Percentiles rank a stretch among this genome's conserved stretches.
These are phyloP conservation scores for Pseudogymnoascus sp. DNA, from an alignment of 2,329 filamentous ascomycete genomes.

Conservation along the genomic window DNA sequence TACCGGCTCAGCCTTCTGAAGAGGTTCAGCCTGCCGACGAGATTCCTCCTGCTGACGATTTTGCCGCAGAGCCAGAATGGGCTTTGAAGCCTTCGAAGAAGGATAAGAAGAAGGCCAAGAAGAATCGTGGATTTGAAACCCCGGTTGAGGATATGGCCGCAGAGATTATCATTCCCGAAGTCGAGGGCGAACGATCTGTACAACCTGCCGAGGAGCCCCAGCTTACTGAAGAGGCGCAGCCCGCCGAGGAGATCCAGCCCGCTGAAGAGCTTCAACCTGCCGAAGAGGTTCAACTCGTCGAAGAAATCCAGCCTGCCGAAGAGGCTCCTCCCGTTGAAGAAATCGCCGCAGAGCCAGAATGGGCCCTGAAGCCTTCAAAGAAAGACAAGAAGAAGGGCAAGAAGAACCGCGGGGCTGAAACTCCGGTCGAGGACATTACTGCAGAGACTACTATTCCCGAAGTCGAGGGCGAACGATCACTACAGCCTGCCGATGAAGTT, in stretches of 20 bases:
- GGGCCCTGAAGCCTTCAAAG: slow-evolving; percentile 7
- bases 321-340: slow-evolving; percentile 11
- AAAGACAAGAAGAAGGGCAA: slow-evolving; percentile 29
- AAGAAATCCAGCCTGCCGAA: slow-evolving; percentile 12
- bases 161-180: neutral
- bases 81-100: slow-evolving; percentile 11
- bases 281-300: neutral
- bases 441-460: neutral
- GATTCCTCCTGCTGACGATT: slow-evolving; percentile 2
- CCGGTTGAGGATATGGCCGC: neutral
- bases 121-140: neutral
- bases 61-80: neutral
- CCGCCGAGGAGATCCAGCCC: neutral
- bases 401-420: neutral
- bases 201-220: neutral
- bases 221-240: neutral
- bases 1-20: neutral
- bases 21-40: slow-evolving; percentile 13
- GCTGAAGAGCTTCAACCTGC: neutral
- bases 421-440: neutral
- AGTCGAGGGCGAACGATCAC: too few species aligned
- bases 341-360: neutral
- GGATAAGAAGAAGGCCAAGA: slow-evolving; percentile 13
- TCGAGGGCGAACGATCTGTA: neutral
- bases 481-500: neutral